These are phyloP conservation scores for Citropsis articulata DNA, from an alignment of 345 rosid species.

Conservation along the genomic window DNA sequence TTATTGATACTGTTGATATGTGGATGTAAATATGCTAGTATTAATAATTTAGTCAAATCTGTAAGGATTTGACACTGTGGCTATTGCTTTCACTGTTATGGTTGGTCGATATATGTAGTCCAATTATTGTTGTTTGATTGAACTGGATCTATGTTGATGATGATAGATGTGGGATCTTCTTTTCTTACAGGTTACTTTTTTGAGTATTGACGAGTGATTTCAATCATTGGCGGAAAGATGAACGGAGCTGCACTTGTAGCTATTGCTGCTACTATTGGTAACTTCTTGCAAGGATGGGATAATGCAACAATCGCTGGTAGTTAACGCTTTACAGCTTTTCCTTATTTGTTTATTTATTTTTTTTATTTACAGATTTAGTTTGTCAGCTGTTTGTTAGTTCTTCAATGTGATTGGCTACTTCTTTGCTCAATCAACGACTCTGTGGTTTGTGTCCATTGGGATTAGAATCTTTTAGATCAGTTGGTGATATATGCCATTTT, in stretches of 20 bases:
- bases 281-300: slow-evolving; percentile 99
- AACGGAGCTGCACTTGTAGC: slow-evolving; percentile 86
- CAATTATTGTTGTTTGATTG: neutral
- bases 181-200: slow-evolving; percentile 28
- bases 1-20: slow-evolving; percentile 5
- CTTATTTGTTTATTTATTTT: neutral
- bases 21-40: neutral
- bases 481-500: neutral
- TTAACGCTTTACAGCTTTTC: neutral
- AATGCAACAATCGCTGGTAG: slow-evolving; percentile 99
- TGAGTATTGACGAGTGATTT: neutral
- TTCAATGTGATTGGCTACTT: neutral
- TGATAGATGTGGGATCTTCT: slow-evolving; percentile 3
- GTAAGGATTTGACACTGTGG: neutral
- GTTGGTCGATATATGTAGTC: neutral
- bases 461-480: neutral
- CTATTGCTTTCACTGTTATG: neutral
- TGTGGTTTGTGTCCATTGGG: neutral
- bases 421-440: neutral
- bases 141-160: slow-evolving; percentile 12
- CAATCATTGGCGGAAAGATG: slow-evolving; percentile 42
- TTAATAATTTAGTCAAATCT: neutral
- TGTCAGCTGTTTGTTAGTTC: slow-evolving; percentile 6
- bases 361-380: neutral
- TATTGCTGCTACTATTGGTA: slow-evolving; percentile 85